Evolutionary conservation across 164 flowering plant species (phyloP).

Genomic region (Protea cynaroides): DNA sequence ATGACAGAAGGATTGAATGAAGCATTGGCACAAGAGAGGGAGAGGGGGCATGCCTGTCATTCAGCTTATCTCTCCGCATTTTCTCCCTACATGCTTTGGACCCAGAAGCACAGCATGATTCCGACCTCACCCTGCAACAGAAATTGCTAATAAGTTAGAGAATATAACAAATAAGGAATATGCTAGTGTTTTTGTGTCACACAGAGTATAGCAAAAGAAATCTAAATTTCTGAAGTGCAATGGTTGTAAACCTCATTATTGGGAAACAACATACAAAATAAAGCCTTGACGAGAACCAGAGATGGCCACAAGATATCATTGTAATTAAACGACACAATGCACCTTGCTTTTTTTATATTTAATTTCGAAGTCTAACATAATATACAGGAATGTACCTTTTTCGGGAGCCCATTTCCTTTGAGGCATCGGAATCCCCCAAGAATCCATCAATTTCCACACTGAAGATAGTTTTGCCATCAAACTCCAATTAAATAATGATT

Average conservation of each 20-base stretch:
- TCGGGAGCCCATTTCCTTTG: slow-evolving; percentile 39
- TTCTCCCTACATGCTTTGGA: slow-evolving; percentile 81
- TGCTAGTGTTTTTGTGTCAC: too few relatives aligned
- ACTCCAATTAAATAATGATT: background rate
- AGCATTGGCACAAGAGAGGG: too few relatives aligned
- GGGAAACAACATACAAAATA: background rate
- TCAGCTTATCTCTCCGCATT: slow-evolving; percentile 61
- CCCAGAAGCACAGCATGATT: slow-evolving; percentile 34
- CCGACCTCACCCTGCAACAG: slow-evolving; percentile 41
- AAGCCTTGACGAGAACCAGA: background rate
- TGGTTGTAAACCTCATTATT: background rate
- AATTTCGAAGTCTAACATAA: background rate
- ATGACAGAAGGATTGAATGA: too few relatives aligned
- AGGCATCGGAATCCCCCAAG: slow-evolving; percentile 31
- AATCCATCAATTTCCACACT: slow-evolving; percentile 48
- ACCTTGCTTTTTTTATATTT: background rate
- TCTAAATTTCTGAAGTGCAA: background rate
- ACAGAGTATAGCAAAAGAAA: background rate
- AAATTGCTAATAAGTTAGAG: slow-evolving; percentile 2
- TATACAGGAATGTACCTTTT: slow-evolving; percentile 44
- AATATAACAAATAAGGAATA: background rate
- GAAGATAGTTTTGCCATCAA: slow-evolving; percentile 1
- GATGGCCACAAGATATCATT: background rate
- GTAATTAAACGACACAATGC: background rate
- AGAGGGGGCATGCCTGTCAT: slow-evolving; percentile 50